Evolutionary conservation across 2,329 filamentous ascomycete species (phyloP).

Genomic region (Colletotrichum siamense): DNA sequence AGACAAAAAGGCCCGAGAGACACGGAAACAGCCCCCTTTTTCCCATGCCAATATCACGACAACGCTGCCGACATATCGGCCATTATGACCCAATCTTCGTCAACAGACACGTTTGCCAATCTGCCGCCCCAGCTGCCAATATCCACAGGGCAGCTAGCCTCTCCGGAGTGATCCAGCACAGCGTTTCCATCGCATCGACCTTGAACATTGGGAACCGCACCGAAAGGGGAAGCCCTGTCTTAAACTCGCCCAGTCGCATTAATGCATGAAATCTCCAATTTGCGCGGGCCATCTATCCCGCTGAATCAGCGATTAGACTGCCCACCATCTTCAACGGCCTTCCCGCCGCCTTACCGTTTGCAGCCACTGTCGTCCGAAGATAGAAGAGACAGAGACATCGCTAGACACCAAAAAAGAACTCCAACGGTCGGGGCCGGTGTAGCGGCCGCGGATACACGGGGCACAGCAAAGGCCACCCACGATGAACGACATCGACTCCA

Average conservation of each 20-base stretch:
- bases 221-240: neutral
- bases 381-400: neutral
- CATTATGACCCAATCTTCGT: neutral
- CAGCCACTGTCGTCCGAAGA: constrained; percentile 10
- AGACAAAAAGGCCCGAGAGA: constrained; percentile 1
- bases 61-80: neutral
- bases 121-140: neutral
- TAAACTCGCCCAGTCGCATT: constrained; percentile 8
- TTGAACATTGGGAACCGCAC: neutral
- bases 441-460: neutral
- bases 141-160: constrained; percentile 12
- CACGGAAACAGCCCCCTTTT: neutral
- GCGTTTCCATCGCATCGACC: neutral
- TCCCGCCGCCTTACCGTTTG: constrained; percentile 19
- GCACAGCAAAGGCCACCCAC: neutral
- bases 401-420: neutral
- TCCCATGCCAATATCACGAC: constrained; percentile 9
- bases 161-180: neutral
- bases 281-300: constrained; percentile 19
- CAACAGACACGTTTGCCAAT: neutral
- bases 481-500: constrained; percentile 4
- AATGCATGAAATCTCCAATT: constrained; percentile 21
- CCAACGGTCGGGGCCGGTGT: neutral
- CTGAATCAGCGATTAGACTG: constrained; percentile 21
- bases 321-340: constrained; percentile 20